Conservation (phyloP, 1,284 basidiomycete genomes). For the Ustilago crameri region DNA sequence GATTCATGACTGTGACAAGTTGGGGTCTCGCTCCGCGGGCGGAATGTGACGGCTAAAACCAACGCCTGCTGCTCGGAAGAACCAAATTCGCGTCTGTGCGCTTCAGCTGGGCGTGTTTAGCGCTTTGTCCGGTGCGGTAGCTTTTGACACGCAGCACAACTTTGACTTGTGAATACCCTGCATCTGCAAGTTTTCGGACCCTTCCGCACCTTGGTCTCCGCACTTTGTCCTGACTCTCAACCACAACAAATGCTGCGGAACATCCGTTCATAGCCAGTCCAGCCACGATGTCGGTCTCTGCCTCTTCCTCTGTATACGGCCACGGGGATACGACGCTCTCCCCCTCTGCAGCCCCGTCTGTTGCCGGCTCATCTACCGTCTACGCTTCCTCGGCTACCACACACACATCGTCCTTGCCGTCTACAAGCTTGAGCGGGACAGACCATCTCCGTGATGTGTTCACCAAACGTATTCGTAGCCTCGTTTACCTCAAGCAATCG, state of each 20-base stretch:
- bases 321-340: constrained; percentile 13
- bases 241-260: neutral
- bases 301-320: constrained; percentile 10
- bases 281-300: constrained; percentile 15
- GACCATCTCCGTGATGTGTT: constrained; percentile 41
- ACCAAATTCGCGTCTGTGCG: constrained; percentile 3
- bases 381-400: constrained; percentile 12
- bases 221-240: neutral
- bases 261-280: neutral
- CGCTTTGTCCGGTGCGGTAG: neutral
- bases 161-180: neutral
- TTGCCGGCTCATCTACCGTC: constrained; percentile 12
- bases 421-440: constrained; percentile 17
- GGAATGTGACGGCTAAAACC: too few species aligned
- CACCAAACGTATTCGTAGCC: constrained; percentile 42
- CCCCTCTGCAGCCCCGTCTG: constrained; percentile 13
- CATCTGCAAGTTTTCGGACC: neutral
- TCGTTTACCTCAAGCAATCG: constrained; percentile 45
- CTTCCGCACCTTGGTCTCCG: neutral
- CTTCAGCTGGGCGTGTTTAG: neutral
- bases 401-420: neutral
- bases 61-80: neutral
- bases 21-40: too few species aligned
- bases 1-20: too few species aligned
- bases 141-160: neutral